Evolutionary conservation across 768 basidiomycete genomes (phyloP).

Genomic region (Calvatia gigantea): DNA sequence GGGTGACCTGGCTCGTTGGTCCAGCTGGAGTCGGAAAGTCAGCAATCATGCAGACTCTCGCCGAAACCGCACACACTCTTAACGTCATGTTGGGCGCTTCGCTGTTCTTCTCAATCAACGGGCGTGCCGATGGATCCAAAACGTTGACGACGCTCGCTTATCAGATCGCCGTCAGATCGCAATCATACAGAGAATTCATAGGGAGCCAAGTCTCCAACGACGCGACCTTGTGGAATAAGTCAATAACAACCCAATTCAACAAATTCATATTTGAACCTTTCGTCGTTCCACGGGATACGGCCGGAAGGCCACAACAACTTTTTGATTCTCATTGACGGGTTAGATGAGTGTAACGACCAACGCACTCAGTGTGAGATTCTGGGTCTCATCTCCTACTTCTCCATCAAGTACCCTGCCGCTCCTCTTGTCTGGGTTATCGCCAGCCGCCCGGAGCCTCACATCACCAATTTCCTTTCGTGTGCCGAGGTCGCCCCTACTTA

Average conservation of each 20-base stretch:
- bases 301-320: background rate
- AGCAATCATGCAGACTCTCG: background rate
- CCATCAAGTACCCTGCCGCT: background rate
- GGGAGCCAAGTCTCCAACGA: background rate
- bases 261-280: conserved; percentile 15
- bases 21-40: background rate
- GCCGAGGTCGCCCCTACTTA: background rate
- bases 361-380: background rate
- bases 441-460: conserved; percentile 4
- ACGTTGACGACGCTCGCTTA: conserved; percentile 15
- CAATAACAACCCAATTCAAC: conserved; percentile 9
- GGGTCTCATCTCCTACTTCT: background rate
- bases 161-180: conserved; percentile 15
- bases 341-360: background rate
- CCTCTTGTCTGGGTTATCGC: background rate
- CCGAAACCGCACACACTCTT: background rate
- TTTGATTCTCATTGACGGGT: background rate
- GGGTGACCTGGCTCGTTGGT: background rate
- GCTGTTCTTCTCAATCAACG: background rate
- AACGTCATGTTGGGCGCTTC: background rate
- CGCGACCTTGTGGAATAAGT: conserved; percentile 11
- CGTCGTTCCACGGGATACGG: background rate
- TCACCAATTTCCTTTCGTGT: background rate
- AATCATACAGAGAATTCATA: conserved; percentile 5
- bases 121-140: background rate